phyloP scores from a whole-genome alignment of 1,284 basidiomycete species.

The Melampsora americana region DNA sequence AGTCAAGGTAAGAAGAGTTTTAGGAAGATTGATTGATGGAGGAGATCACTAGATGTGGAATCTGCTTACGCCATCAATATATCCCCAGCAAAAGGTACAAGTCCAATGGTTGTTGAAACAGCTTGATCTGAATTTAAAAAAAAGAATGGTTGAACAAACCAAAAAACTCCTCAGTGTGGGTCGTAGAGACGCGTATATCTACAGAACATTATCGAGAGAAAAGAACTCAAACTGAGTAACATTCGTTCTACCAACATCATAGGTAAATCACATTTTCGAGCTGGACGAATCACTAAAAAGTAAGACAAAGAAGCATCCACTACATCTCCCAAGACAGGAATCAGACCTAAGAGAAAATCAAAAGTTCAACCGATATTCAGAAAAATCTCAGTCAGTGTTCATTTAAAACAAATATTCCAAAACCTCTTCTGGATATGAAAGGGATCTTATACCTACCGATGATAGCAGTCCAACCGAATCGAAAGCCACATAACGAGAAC shows the following conservation, averaged over 20 bases:
- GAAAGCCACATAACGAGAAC: slow-evolving; percentile 51
- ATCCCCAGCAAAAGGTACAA: slow-evolving; percentile 53
- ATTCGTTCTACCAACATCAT: slow-evolving; percentile 22
- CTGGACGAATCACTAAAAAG: slow-evolving; percentile 40
- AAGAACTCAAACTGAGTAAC: slow-evolving; percentile 30
- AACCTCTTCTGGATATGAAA: too few species aligned
- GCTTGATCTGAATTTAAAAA: slow-evolving; percentile 51
- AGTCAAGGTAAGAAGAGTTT: background rate
- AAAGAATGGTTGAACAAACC: background rate
- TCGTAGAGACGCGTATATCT: background rate
- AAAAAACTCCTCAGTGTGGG: background rate
- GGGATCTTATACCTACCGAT: slow-evolving; percentile 15
- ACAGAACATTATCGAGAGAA: slow-evolving; percentile 3
- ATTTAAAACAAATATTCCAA: background rate
- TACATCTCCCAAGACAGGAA: slow-evolving; percentile 42
- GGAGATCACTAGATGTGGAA: too few species aligned
- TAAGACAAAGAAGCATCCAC: slow-evolving; percentile 45
- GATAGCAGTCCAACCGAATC: slow-evolving; percentile 52
- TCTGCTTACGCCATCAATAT: slow-evolving; percentile 49
- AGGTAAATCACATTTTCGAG: slow-evolving; percentile 46
- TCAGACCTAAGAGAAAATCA: slow-evolving; percentile 48
- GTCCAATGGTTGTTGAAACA: slow-evolving; percentile 50
- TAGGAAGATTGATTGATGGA: too few species aligned
- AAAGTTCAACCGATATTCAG: background rate
- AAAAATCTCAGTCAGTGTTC: background rate